Evolutionary conservation across 257 asterid genomes (phyloP).

Genomic region (Solanum ossicruentum): DNA sequence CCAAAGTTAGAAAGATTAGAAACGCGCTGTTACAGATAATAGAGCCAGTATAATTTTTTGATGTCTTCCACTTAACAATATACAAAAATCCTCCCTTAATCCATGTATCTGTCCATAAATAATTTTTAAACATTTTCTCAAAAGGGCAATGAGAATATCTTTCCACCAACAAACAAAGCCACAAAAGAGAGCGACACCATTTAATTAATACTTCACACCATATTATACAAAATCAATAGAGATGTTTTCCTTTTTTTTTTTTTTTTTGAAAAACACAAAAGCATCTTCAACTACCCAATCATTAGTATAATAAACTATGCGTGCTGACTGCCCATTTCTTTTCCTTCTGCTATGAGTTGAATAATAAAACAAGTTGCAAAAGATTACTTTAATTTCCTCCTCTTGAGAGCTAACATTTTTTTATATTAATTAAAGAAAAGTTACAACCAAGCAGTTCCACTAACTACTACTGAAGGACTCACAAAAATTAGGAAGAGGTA

Average conservation of each 20-base stretch:
- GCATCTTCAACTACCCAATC: conserved; percentile 43
- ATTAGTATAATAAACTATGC: conserved; percentile 10
- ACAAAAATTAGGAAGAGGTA: not conserved
- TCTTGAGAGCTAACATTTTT: not conserved
- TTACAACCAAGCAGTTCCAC: not conserved
- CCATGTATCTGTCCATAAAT: not conserved
- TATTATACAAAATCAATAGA: not conserved
- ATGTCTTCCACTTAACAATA: conserved; percentile 24
- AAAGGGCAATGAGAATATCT: not conserved
- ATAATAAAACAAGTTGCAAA: not conserved
- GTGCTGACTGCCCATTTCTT: not conserved
- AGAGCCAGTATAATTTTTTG: not conserved
- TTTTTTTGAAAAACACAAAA: not conserved
- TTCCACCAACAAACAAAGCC: conserved; percentile 27
- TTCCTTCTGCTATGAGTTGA: not conserved
- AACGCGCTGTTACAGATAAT: conserved; percentile 32
- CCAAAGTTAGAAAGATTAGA: not conserved
- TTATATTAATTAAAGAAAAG: not conserved
- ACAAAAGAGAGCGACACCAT: not conserved
- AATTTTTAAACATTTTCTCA: not conserved
- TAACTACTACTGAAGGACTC: not conserved
- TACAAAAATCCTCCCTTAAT: not conserved
- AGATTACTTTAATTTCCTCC: not conserved
- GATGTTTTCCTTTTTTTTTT: not conserved
- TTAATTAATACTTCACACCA: not conserved